These are phyloP conservation scores for Klebsormidium nitens DNA, from an alignment of 139 green algal species.

Conservation along the genomic window DNA sequence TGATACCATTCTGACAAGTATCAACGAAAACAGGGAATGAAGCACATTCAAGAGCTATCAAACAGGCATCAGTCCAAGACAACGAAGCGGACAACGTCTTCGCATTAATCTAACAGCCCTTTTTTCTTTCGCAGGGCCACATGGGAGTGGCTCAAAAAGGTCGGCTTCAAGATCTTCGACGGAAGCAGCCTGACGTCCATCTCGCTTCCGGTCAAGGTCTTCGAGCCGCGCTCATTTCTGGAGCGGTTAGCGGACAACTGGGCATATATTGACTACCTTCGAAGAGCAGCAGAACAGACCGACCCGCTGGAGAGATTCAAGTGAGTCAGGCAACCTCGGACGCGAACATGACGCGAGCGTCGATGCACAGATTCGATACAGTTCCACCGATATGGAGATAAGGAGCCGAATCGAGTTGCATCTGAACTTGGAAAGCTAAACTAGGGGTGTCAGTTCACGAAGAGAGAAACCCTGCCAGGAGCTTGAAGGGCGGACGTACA, in stretches of 20 bases:
- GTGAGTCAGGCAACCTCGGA: slow-evolving; percentile 37
- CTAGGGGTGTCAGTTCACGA: too few relatives aligned
- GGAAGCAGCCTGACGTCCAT: slow-evolving; percentile 61
- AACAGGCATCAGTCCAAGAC: neutral
- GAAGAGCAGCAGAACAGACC: slow-evolving; percentile 27
- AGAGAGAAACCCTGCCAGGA: too few relatives aligned
- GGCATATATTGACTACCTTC: slow-evolving; percentile 33
- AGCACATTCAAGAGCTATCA: neutral
- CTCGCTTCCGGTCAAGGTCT: slow-evolving; percentile 54
- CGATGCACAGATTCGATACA: too few relatives aligned
- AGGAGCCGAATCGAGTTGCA: too few relatives aligned
- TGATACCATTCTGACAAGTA: neutral
- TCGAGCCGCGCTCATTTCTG: slow-evolving; percentile 59
- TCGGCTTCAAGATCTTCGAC: slow-evolving; percentile 47
- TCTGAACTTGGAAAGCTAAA: too few relatives aligned
- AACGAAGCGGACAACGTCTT: neutral
- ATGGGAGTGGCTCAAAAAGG: slow-evolving; percentile 32
- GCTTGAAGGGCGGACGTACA: too few relatives aligned
- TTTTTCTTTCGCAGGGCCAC: neutral
- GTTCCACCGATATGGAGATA: too few relatives aligned
- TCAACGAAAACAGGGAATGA: neutral
- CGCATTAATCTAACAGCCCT: neutral
- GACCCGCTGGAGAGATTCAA: slow-evolving; percentile 52
- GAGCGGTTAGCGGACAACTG: slow-evolving; percentile 53
- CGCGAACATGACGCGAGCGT: too few relatives aligned